Conservation (phyloP, 768 basidiomycete species). For the Sarcomyxa edulis region DNA sequence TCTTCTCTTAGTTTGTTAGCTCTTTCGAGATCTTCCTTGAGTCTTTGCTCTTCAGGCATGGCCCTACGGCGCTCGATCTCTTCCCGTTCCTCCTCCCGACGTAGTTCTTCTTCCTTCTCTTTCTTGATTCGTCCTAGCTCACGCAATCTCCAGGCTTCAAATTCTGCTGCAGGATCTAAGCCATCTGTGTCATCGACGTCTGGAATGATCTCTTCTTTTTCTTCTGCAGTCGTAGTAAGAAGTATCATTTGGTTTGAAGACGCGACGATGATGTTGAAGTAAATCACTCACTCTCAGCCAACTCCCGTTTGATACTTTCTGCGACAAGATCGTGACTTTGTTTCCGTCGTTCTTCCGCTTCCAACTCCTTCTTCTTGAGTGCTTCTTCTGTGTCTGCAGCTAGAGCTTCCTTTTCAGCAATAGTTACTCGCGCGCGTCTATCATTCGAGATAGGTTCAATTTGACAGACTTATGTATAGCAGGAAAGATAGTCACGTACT, state of each 20-base stretch:
- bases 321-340: slow-evolving; percentile 92
- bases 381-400: slow-evolving; percentile 75
- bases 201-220: slow-evolving; percentile 76
- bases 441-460: slow-evolving; percentile 6
- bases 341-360: slow-evolving; percentile 78
- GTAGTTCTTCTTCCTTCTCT: slow-evolving; percentile 86
- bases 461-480: neutral
- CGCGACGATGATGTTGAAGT: neutral
- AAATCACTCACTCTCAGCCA: slow-evolving; percentile 77
- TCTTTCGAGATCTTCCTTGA: slow-evolving; percentile 88
- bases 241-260: neutral
- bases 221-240: slow-evolving; percentile 48
- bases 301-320: slow-evolving; percentile 86
- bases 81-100: slow-evolving; percentile 77
- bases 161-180: slow-evolving; percentile 82
- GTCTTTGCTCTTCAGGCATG: slow-evolving; percentile 86
- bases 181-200: slow-evolving; percentile 97
- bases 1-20: slow-evolving; percentile 80
- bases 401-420: slow-evolving; percentile 63
- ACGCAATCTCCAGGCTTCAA: slow-evolving; percentile 93
- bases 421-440: slow-evolving; percentile 73
- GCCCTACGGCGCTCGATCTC: slow-evolving; percentile 90
- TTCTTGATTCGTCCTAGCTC: slow-evolving; percentile 91
- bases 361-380: slow-evolving; percentile 59
- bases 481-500: slow-evolving; percentile 46